Base-by-base conservation (phyloP, 2,329 filamentous ascomycete species). In the Nigrospora oryzae region DNA sequence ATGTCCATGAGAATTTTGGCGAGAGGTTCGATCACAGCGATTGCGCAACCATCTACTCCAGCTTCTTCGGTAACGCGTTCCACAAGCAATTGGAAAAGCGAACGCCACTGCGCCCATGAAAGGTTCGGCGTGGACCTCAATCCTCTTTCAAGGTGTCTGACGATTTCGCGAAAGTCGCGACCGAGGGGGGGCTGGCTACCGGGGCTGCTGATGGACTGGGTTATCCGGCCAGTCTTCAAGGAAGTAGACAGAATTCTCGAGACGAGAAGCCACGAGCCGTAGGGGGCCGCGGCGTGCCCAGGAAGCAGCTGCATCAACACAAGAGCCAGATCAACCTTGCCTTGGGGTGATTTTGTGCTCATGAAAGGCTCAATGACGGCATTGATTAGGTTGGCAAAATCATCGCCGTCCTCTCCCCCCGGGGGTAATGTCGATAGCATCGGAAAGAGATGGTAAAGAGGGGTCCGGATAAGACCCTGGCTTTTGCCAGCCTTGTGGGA, bases 11-110 rank as follows among this genome's bases (percentile, higher is more conserved):
- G 52, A 1, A 63, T 56, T 52, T 77, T 82, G 0, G 86, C 78
- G 4, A 93, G 56, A 1, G 84, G 84, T 49, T 94, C 88, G 35
- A 90, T 69, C 2, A 89, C 71, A 19, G 77, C 75, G 41, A 86
- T 69, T 5, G 81, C 77, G 36, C 83, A 73, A 6, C 80, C 83
- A 14, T 77, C 75, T 49, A 88, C 81, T 3, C 87, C 86, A 43
- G 77, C 76, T 50, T 88, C 81, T 12, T 72, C 66, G 15, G 70
- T 73, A 7, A 83, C 75, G 43, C 77, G 75, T 10, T 71, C 63
- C 3, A 76, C 67, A 10, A 87, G 64, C 1, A 70, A 62, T 10
- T 74, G 66, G 43, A 87, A 79, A 1, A 91, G 66, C 0, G 68
- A 60, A 23, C 68, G 58, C 77, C 76, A 81, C 7, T 66, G 58